Evolutionary conservation across 1,284 basidiomycete species (phyloP).

Genomic region (Coniferiporia weirii): DNA sequence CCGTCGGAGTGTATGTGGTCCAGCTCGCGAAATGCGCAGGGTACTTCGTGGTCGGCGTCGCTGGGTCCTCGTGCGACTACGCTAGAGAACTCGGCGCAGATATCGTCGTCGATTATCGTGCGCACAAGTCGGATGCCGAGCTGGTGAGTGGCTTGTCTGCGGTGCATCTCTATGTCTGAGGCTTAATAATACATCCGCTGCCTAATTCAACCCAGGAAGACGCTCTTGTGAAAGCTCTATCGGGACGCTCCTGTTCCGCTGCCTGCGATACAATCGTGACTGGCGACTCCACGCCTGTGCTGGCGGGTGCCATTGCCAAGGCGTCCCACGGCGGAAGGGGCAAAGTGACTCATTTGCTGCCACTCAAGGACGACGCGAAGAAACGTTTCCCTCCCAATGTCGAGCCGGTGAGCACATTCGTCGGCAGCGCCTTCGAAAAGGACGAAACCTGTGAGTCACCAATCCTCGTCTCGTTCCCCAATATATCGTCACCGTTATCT

Average conservation of each 20-base stretch:
- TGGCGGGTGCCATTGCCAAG: slow-evolving; percentile 7
- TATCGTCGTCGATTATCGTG: slow-evolving; percentile 27
- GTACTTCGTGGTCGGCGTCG: slow-evolving; percentile 28
- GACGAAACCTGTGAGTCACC: slow-evolving; percentile 12
- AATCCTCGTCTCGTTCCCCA: neutral
- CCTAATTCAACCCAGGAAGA: neutral
- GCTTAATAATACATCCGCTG: neutral
- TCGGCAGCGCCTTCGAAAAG: slow-evolving; percentile 8
- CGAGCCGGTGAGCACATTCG: slow-evolving; percentile 1
- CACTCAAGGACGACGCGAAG: slow-evolving; percentile 1
- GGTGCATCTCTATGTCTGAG: neutral
- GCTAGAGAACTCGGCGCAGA: slow-evolving; percentile 24
- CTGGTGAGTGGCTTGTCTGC: neutral
- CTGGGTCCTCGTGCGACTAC: slow-evolving; percentile 21
- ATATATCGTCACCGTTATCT: neutral
- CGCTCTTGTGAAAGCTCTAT: slow-evolving; percentile 5
- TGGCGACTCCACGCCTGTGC: neutral
- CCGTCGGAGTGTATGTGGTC: slow-evolving; percentile 29
- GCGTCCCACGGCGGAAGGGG: slow-evolving; percentile 5
- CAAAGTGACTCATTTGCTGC: slow-evolving; percentile 7
- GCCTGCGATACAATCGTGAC: slow-evolving; percentile 11
- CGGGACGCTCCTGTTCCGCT: neutral
- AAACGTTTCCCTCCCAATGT: slow-evolving; percentile 8
- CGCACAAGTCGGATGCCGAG: slow-evolving; percentile 11
- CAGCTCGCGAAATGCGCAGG: slow-evolving; percentile 29